Percentiles rank a stretch among this genome's conserved stretches.
phyloP scores from a whole-genome alignment of 192 early-diverging fungal genomes.

The Coemansia sp. region DNA sequence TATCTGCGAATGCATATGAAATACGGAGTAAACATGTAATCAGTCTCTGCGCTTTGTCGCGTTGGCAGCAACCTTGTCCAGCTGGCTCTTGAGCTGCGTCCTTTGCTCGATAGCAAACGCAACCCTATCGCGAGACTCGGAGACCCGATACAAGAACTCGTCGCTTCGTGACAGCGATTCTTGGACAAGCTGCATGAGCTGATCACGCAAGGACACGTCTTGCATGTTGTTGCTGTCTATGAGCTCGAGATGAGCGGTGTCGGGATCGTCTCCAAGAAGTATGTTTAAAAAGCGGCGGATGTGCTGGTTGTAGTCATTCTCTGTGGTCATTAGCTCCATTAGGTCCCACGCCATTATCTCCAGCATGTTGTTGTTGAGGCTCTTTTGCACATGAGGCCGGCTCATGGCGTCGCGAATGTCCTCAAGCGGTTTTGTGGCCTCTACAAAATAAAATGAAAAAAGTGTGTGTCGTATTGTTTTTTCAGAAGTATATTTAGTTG shows the following conservation, averaged over 20 bases:
- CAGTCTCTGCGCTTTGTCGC: background rate
- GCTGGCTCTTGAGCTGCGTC: conserved; percentile 37
- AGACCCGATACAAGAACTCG: conserved; percentile 48
- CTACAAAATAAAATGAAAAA: conserved; percentile 10
- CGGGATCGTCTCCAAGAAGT: conserved; percentile 48
- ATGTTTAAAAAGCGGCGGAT: conserved; percentile 54
- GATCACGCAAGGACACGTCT: conserved; percentile 32
- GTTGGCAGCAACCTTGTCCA: conserved; percentile 25
- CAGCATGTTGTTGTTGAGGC: conserved; percentile 46
- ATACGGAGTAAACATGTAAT: background rate
- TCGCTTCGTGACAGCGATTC: conserved; percentile 52
- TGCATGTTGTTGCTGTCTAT: conserved; percentile 39
- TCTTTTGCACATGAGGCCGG: conserved; percentile 44
- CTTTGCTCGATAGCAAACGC: conserved; percentile 47
- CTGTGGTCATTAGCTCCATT: conserved; percentile 44
- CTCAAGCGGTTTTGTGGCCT: conserved; percentile 35
- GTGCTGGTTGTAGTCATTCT: conserved; percentile 56
- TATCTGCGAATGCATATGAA: background rate
- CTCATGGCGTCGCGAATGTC: conserved; percentile 43
- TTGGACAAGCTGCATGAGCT: conserved; percentile 46
- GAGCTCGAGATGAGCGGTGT: conserved; percentile 43
- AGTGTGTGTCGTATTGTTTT: background rate
- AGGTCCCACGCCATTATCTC: conserved; percentile 52
- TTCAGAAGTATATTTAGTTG: too few relatives aligned
- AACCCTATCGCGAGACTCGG: conserved; percentile 44